Percentiles rank a stretch among this genome's conserved stretches.
phyloP scores from a whole-genome alignment of 1,139 yeast genomes.

The Ashbya aceris region DNA sequence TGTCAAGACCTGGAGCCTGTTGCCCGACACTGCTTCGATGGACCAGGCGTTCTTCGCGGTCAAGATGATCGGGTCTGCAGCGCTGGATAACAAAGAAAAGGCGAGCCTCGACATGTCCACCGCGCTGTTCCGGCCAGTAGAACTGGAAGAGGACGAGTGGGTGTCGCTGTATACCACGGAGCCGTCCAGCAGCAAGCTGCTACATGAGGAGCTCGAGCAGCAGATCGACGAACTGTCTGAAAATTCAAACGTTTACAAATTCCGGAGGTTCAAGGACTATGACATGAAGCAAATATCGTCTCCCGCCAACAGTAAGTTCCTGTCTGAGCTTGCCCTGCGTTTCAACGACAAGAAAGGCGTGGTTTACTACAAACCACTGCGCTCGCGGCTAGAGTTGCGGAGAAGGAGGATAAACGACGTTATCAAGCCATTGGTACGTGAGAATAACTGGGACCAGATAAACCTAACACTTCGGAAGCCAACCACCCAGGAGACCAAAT shows the following conservation, averaged over 20 bases:
- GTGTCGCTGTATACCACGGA: conserved; percentile 60
- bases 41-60: conserved; percentile 68
- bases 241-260: conserved; percentile 41
- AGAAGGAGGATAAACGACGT: conserved; percentile 63
- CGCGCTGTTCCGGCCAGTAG: conserved; percentile 66
- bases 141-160: conserved; percentile 74
- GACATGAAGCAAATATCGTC: conserved; percentile 59
- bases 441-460: conserved; percentile 33
- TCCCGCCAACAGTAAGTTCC: conserved; percentile 37
- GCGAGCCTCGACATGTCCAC: conserved; percentile 44
- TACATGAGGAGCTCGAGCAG: conserved; percentile 33
- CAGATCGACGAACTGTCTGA: conserved; percentile 39
- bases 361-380: conserved; percentile 69
- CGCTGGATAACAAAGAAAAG: conserved; percentile 37
- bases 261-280: conserved; percentile 65
- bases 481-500: conserved; percentile 27
- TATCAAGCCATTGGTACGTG: conserved; percentile 34
- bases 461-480: conserved; percentile 28
- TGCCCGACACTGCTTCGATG: conserved; percentile 85
- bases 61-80: conserved; percentile 76
- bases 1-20: conserved; percentile 65
- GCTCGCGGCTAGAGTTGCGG: conserved; percentile 71
- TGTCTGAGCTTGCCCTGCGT: conserved; percentile 48
- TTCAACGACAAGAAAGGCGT: conserved; percentile 45
- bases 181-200: conserved; percentile 37